Evolutionary conservation across 352 stramenopile species (phyloP).

Genomic region (Globisporangium canariense): DNA sequence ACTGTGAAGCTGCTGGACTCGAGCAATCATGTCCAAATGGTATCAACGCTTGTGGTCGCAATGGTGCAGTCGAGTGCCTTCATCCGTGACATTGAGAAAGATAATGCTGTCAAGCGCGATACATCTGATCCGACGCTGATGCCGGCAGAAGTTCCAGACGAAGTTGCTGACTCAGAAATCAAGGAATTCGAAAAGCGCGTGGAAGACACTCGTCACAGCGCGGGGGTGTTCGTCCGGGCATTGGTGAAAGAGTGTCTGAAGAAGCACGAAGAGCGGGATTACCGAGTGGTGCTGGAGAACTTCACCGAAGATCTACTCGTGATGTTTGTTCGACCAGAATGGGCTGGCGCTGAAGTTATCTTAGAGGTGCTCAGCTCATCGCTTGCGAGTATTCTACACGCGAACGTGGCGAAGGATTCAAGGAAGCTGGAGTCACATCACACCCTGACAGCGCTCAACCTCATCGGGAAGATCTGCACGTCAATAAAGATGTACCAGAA

Average conservation of each 20-base stretch:
- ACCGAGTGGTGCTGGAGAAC: slow-evolving; percentile 73
- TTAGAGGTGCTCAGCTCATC: slow-evolving; percentile 65
- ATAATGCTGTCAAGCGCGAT: slow-evolving; percentile 1
- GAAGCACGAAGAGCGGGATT: slow-evolving; percentile 75
- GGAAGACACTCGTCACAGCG: slow-evolving; percentile 34
- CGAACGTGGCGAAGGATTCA: slow-evolving; percentile 48
- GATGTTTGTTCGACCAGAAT: slow-evolving; percentile 82
- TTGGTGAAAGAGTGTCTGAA: slow-evolving; percentile 79
- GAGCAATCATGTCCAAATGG: slow-evolving; percentile 51
- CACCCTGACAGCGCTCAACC: slow-evolving; percentile 57
- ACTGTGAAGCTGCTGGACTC: slow-evolving; percentile 65
- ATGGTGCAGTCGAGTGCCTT: slow-evolving; percentile 54
- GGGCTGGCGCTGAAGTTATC: slow-evolving; percentile 68
- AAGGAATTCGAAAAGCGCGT: slow-evolving; percentile 21
- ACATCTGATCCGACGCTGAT: slow-evolving; percentile 18
- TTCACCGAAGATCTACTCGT: slow-evolving; percentile 81
- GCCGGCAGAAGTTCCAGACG: slow-evolving; percentile 20
- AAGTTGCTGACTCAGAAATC: slow-evolving; percentile 17
- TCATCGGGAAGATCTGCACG: slow-evolving; percentile 77
- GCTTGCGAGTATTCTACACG: slow-evolving; percentile 58
- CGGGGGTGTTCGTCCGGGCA: slow-evolving; percentile 37
- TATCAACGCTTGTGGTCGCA: slow-evolving; percentile 61
- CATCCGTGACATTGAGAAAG: slow-evolving; percentile 12
- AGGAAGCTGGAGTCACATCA: slow-evolving; percentile 71
- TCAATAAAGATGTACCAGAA: slow-evolving; percentile 65